Evolutionary conservation across 176 grass and related monocot species (phyloP), one percentile per base, ranked within the genome.

Genomic region (Triticum timopheevii): DNA sequence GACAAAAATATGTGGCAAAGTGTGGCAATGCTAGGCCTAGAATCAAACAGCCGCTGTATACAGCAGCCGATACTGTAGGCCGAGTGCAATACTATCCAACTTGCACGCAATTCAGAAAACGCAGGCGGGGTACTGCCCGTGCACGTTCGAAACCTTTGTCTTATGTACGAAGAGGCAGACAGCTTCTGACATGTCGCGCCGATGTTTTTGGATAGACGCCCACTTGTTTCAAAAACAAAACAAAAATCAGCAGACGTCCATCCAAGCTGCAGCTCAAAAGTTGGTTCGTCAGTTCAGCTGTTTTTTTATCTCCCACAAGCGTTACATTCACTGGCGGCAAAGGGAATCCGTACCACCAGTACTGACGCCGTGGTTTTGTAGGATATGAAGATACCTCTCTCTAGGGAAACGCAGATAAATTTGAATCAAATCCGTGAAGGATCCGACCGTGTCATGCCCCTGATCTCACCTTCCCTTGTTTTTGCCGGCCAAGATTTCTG

Each of bases 391-490:
- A 61, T 35, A 50, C 66, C 45, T 79, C 85, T 38, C 45, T 79
- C 85, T 38, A 9, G 81, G 85, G 36, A 40, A 8, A 16, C 22
- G 36, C 25, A 25, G 30, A 63, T 0, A 28, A 70, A 76, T 42
- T 84, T 4, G 28, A 63, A 81, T 63, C 38, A 88, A 85, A 84
- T 80, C 77, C 77, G 70, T 62, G 50, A 81, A 88, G 69, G 84
- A 84, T 76, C 76, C 52, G 10, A 66, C 65, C 27, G n/a, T 87
- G 73, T 31, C 61, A 30, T 10, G 25, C 28, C 65, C 12, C 33
- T 68, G 28, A 4, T 63, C 44, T 7, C 22, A n/a, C 7, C 12
- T 87, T 28, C 61, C 17, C 35, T n/a, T 80, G 47, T 85, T 80
- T 33, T 11, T 68, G 20, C 10, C 44, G 16, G 16, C 30, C 22